Conservation (phyloP, 1,139 yeast species). For the Sugiyamaella grinbergsii region DNA sequence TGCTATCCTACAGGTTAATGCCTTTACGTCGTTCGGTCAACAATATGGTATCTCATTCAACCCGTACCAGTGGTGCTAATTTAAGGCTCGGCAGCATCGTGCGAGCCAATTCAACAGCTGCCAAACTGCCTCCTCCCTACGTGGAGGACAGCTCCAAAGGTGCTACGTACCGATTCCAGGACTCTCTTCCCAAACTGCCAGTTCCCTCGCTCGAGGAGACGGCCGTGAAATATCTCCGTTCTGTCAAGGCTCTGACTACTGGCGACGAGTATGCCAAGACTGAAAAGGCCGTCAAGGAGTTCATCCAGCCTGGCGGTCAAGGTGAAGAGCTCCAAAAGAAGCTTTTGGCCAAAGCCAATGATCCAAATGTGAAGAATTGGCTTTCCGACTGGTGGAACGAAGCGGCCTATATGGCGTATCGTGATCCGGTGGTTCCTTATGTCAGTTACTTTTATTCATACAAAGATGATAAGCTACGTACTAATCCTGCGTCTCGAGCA, state of each 20-base stretch:
- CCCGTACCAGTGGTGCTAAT: background rate
- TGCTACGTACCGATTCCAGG: constrained; percentile 71
- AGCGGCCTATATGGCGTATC: constrained; percentile 85
- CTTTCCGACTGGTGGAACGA: constrained; percentile 92
- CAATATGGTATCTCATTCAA: constrained; percentile 11
- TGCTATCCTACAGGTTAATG: constrained; percentile 14
- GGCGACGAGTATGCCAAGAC: constrained; percentile 60
- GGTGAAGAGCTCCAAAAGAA: constrained; percentile 73
- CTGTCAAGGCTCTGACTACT: constrained; percentile 68
- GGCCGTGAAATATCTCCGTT: constrained; percentile 64
- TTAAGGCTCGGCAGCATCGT: background rate
- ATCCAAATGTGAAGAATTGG: constrained; percentile 75
- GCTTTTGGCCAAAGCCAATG: constrained; percentile 58
- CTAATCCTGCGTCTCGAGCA: constrained; percentile 76
- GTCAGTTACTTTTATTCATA: constrained; percentile 90
- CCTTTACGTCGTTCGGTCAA: constrained; percentile 16
- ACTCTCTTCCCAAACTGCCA: constrained; percentile 78
- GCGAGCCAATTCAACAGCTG: constrained; percentile 40
- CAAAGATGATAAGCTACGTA: constrained; percentile 58
- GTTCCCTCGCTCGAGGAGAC: constrained; percentile 82
- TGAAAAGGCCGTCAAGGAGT: constrained; percentile 63
- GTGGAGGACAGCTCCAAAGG: constrained; percentile 55
- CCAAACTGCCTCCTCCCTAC: constrained; percentile 36
- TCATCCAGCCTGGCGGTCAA: constrained; percentile 60
- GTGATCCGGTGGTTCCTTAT: constrained; percentile 92